A percentile compares a stretch with the other conserved stretches of the same genome.
phyloP scores from a whole-genome alignment of 495 filamentous ascomycete species.

The Letharia lupina region DNA sequence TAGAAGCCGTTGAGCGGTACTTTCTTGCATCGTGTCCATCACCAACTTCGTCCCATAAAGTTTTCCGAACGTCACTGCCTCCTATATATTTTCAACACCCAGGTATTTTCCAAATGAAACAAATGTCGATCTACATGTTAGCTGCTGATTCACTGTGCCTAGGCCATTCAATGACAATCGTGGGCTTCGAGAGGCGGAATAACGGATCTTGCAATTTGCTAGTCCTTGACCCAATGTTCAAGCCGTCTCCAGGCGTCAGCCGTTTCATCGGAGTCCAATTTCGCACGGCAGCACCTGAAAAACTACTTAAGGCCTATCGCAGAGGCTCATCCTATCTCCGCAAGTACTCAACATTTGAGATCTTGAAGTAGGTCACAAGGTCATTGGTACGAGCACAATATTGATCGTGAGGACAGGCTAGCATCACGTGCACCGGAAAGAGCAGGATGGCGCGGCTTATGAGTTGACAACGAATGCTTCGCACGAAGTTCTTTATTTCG shows the following conservation, averaged over 20 bases:
- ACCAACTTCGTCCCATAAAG: slow-evolving; percentile 37
- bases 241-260: slow-evolving; percentile 54
- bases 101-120: slow-evolving; percentile 36
- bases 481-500: background rate
- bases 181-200: slow-evolving; percentile 66
- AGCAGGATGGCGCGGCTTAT: background rate
- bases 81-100: slow-evolving; percentile 89
- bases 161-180: slow-evolving; percentile 89
- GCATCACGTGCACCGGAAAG: background rate
- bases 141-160: slow-evolving; percentile 3
- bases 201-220: slow-evolving; percentile 64
- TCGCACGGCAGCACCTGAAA: slow-evolving; percentile 41
- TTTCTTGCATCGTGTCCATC: slow-evolving; percentile 46
- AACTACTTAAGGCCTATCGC: slow-evolving; percentile 62
- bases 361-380: slow-evolving; percentile 53
- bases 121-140: background rate
- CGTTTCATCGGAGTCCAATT: slow-evolving; percentile 43
- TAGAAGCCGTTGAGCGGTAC: slow-evolving; percentile 63
- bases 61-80: slow-evolving; percentile 59
- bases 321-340: slow-evolving; percentile 55
- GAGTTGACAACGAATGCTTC: background rate
- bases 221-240: slow-evolving; percentile 85
- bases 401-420: slow-evolving; percentile 1
- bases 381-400: background rate
- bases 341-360: slow-evolving; percentile 68